These are phyloP conservation scores for Naganishia vaughanmartiniae DNA, from an alignment of 768 basidiomycete genomes.

Conservation along the genomic window DNA sequence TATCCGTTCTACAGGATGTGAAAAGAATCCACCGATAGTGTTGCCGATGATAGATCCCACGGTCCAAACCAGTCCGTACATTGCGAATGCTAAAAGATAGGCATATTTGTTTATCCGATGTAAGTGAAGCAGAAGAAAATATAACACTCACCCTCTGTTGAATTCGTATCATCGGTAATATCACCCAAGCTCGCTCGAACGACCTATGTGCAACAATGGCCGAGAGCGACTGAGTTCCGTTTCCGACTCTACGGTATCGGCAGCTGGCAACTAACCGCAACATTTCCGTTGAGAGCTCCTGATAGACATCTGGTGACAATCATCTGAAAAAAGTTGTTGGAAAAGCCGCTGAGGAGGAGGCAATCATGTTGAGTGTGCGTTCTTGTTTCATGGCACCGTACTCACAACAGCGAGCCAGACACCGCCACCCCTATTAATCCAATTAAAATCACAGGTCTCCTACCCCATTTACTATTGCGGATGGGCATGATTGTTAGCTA, in stretches of 20 bases:
- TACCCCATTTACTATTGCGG: slow-evolving; percentile 43
- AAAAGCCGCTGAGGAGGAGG: slow-evolving; percentile 39
- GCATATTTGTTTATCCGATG: not conserved
- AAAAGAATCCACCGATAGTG: slow-evolving; percentile 39
- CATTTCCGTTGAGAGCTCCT: slow-evolving; percentile 50
- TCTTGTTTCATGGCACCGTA: not conserved
- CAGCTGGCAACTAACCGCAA: slow-evolving; percentile 36
- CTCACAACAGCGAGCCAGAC: slow-evolving; percentile 48
- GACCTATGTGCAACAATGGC: slow-evolving; percentile 23
- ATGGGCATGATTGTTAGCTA: not conserved
- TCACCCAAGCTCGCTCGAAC: slow-evolving; percentile 49
- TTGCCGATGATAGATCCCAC: slow-evolving; percentile 48
- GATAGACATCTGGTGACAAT: slow-evolving; percentile 43
- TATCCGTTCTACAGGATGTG: slow-evolving; percentile 47
- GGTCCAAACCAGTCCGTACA: slow-evolving; percentile 51
- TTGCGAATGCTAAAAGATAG: slow-evolving; percentile 40
- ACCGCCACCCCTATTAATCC: slow-evolving; percentile 48
- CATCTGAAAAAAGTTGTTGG: slow-evolving; percentile 46
- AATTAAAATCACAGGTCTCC: slow-evolving; percentile 50
- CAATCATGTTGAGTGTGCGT: not conserved
- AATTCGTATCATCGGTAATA: slow-evolving; percentile 49
- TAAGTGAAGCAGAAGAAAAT: not conserved
- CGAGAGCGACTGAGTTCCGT: not conserved
- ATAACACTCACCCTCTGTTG: slow-evolving; percentile 38
- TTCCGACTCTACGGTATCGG: not conserved